These are phyloP conservation scores for Syncephalastrum sp. DNA, from an alignment of 371 early-diverging fungal species.

Conservation along the genomic window DNA sequence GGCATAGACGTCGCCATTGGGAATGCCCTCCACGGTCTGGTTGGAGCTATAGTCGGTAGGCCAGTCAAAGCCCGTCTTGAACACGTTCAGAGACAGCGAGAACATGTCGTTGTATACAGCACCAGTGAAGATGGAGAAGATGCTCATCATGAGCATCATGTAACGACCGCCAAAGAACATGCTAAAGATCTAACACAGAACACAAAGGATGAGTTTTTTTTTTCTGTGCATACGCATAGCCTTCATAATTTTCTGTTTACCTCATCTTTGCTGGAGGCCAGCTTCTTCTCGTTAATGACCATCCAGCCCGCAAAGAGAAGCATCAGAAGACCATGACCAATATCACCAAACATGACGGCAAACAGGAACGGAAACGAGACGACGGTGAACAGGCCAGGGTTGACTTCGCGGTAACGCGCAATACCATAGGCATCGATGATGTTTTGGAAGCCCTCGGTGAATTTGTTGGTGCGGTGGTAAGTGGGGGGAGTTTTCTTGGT, in stretches of 20 bases:
- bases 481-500: slow-evolving; percentile 95
- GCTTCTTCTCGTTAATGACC: slow-evolving; percentile 78
- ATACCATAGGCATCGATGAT: slow-evolving; percentile 99
- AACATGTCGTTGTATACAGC: slow-evolving; percentile 98
- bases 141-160: slow-evolving; percentile 95
- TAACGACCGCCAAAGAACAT: slow-evolving; percentile 97
- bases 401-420: slow-evolving; percentile 99
- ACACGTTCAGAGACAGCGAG: slow-evolving; percentile 78
- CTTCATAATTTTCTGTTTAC: slow-evolving; percentile 21
- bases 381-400: slow-evolving; percentile 97
- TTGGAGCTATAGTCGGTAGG: slow-evolving; percentile 45
- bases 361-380: slow-evolving; percentile 99
- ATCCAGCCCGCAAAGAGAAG: slow-evolving; percentile 77
- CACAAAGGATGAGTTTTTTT: slow-evolving; percentile 2
- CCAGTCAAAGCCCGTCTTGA: slow-evolving; percentile 78
- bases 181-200: slow-evolving; percentile 62
- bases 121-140: slow-evolving; percentile 98
- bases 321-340: slow-evolving; percentile 96
- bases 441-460: slow-evolving; percentile 95
- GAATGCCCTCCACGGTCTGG: slow-evolving; percentile 41
- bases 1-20: slow-evolving; percentile 57
- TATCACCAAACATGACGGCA: slow-evolving; percentile 99
- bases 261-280: slow-evolving; percentile 75
- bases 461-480: slow-evolving; percentile 93
- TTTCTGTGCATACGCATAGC: neutral